Conservation (phyloP, 164 flowering plant species). For the Piper longum region DNA sequence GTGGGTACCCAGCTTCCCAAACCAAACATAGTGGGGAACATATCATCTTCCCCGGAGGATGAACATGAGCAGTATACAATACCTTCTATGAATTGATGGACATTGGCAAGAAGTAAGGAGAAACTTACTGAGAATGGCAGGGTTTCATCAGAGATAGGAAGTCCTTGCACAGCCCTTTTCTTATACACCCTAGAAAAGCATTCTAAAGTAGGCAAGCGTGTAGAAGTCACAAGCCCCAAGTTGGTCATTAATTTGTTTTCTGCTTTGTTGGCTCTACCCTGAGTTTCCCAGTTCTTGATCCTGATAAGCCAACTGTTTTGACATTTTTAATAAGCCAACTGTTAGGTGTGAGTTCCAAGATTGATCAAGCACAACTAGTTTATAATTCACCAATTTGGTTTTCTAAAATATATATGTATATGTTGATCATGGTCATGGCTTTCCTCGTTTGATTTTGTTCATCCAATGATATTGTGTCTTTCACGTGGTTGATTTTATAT, state of each 20-base stretch:
- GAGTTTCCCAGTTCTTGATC: background rate
- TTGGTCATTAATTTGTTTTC: background rate
- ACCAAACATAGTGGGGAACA: background rate
- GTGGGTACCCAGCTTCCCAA: background rate
- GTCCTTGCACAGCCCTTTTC: background rate
- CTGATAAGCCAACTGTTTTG: background rate
- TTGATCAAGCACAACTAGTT: background rate
- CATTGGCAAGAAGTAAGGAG: background rate
- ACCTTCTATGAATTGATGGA: background rate
- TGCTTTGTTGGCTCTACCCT: background rate
- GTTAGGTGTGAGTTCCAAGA: background rate
- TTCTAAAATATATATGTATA: too few relatives aligned
- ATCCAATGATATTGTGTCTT: background rate
- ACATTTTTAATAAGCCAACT: background rate
- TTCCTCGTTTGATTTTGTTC: background rate
- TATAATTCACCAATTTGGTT: too few relatives aligned
- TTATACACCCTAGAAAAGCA: background rate
- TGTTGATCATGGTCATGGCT: background rate
- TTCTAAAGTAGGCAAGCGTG: background rate
- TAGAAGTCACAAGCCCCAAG: background rate
- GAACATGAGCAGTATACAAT: background rate
- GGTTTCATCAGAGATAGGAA: background rate
- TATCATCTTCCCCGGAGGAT: background rate
- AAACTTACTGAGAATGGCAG: background rate
- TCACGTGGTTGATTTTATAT: too few relatives aligned